phyloP scores from a whole-genome alignment of 495 filamentous ascomycete genomes.

The Tuber calosporum region DNA sequence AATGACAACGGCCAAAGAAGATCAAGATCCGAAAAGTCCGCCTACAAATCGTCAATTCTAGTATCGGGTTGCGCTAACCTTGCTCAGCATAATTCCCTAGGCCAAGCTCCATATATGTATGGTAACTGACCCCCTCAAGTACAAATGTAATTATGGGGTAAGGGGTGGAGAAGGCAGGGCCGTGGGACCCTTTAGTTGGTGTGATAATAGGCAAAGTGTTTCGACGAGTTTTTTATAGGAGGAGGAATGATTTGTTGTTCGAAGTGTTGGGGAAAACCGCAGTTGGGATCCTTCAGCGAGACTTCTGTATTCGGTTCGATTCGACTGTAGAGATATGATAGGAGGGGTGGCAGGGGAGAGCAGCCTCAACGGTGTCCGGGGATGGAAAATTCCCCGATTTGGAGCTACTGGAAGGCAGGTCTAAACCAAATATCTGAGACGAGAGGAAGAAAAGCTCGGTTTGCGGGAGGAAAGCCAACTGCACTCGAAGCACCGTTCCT shows the following conservation, averaged over 20 bases:
- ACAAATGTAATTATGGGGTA: slow-evolving; percentile 13
- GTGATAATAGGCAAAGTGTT: slow-evolving; percentile 26
- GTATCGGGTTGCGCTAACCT: slow-evolving; percentile 24
- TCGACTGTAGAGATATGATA: slow-evolving; percentile 13
- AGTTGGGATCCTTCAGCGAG: slow-evolving; percentile 18
- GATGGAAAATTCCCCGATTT: slow-evolving; percentile 20
- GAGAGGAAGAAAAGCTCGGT: neutral
- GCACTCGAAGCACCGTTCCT: neutral
- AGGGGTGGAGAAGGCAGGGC: slow-evolving; percentile 24
- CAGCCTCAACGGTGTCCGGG: slow-evolving; percentile 25
- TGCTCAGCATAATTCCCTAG: slow-evolving; percentile 34
- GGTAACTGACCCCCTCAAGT: slow-evolving; percentile 16
- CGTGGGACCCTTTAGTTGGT: neutral
- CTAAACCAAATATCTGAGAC: slow-evolving; percentile 1
- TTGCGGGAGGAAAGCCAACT: neutral
- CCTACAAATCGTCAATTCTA: slow-evolving; percentile 32
- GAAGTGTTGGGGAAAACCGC: slow-evolving; percentile 19
- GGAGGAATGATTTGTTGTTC: slow-evolving; percentile 10
- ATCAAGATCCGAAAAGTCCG: slow-evolving; percentile 15
- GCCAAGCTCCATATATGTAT: slow-evolving; percentile 36
- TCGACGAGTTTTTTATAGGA: slow-evolving; percentile 6
- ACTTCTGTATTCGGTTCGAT: slow-evolving; percentile 27
- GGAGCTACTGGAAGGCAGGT: slow-evolving; percentile 21
- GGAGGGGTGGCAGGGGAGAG: neutral
- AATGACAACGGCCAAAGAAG: slow-evolving; percentile 5